These are phyloP conservation scores for Syzygium jambos DNA, from an alignment of 345 rosid genomes.

Conservation along the genomic window DNA sequence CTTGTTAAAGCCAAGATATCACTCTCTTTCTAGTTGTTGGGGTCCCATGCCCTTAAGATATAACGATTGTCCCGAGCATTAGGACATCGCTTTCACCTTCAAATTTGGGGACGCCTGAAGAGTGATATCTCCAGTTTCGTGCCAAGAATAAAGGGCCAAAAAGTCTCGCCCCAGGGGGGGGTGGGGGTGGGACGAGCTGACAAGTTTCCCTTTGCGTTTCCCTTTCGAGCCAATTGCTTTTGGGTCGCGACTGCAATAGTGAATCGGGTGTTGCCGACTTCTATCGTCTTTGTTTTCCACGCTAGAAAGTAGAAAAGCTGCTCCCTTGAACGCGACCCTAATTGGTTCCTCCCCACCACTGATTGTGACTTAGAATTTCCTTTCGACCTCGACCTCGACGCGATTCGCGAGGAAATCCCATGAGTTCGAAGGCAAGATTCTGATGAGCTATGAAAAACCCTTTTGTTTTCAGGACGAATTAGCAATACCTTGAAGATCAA, in stretches of 20 bases:
- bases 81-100: too few relatives aligned
- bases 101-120: too few relatives aligned
- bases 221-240: neutral
- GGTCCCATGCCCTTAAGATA: too few relatives aligned
- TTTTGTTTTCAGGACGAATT: neutral
- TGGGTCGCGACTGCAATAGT: neutral
- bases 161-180: too few relatives aligned
- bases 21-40: too few relatives aligned
- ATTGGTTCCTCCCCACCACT: neutral
- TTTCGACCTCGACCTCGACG: neutral
- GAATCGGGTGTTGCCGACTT: neutral
- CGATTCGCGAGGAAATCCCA: neutral
- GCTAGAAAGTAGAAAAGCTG: neutral
- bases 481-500: neutral
- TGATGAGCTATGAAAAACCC: neutral
- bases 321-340: neutral
- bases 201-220: neutral
- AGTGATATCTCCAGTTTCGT: too few relatives aligned
- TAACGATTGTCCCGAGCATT: too few relatives aligned
- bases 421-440: neutral
- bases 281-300: neutral
- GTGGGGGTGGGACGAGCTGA: neutral
- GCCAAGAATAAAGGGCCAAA: too few relatives aligned
- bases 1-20: too few relatives aligned
- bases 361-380: neutral